Evolutionary conservation across 2,329 filamentous ascomycete genomes (phyloP), one percentile per base, ranked within the genome.

Genomic region (Trichoderma oligosporum): DNA sequence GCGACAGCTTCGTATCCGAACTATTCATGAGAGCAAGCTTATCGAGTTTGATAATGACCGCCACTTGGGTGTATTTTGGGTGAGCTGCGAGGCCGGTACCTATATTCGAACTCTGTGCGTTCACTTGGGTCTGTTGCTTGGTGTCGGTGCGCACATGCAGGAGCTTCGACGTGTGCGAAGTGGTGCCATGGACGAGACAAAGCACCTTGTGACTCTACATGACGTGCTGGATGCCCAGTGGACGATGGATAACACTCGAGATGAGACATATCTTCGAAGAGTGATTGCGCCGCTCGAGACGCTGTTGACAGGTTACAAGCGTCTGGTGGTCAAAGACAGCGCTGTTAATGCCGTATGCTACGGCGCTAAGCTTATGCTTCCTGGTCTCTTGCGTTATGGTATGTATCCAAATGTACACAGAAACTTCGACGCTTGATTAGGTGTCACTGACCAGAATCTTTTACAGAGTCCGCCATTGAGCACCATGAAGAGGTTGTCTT

Each of bases 81-180:
- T 97, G 67, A 96, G 91, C 77, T 99, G 94, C 76, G 94, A 99
- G 78, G 94, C 73, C 53, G 94, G 94, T 73, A 99, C 94, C 63
- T 99, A 99, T 76, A 97, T 99, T 73, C 89, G 94, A 80, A 99
- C 94, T 35, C 86, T 99, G 46, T 97, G 94, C 76, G 93, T 97
- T 41, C 94, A 97, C 77, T 75, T 99, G 65, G 90, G 90, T 74
- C 76, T 85, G 58, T 73, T 85, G 41, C 76, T 85, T 45, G 83
- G 93, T 71, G 91, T 96, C 58, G 93, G 93, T 65, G 94, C 90
- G 53, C 91, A 97, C 79, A 97, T 97, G 93, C 93, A 97, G 79
- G 93, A 97, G 80, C 86, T 97, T 66, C 85, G 93, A 67, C 87
- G 93, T 82, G 93, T 97, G 51, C 84, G 93, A 71, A 91, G 86